Conservation (phyloP, 2,329 filamentous ascomycete species). For the Colletotrichum neosansevieriae region DNA sequence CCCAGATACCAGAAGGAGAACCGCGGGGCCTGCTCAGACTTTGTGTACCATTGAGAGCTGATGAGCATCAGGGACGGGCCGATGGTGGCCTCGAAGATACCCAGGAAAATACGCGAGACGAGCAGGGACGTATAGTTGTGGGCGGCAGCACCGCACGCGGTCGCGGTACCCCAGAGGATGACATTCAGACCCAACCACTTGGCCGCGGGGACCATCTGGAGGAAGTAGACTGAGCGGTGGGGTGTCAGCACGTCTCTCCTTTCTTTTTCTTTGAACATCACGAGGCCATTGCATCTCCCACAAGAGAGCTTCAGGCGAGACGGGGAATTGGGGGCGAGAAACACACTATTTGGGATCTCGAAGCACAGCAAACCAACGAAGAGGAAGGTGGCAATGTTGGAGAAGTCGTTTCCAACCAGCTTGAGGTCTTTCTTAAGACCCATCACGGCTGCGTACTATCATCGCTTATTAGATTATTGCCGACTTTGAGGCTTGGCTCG, state of each 20-base stretch:
- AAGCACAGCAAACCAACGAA: slow-evolving; percentile 72
- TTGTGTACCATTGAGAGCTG: slow-evolving; percentile 70
- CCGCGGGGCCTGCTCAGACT: slow-evolving; percentile 67
- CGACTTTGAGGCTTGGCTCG: neutral
- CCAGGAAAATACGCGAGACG: slow-evolving; percentile 68
- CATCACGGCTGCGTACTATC: slow-evolving; percentile 75
- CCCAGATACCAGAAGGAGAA: slow-evolving; percentile 73
- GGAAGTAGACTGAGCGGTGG: slow-evolving; percentile 62
- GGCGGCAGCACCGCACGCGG: slow-evolving; percentile 65
- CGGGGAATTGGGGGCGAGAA: slow-evolving; percentile 31
- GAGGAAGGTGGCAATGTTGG: slow-evolving; percentile 71
- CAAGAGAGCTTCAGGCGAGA: slow-evolving; percentile 32
- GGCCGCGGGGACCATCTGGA: slow-evolving; percentile 70
- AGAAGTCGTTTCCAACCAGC: slow-evolving; percentile 71
- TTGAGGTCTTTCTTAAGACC: slow-evolving; percentile 67
- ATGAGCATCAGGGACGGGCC: slow-evolving; percentile 71
- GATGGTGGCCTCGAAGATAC: slow-evolving; percentile 71
- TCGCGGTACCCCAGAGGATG: slow-evolving; percentile 68
- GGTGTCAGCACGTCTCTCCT: neutral
- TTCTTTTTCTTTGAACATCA: neutral
- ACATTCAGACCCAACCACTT: slow-evolving; percentile 73
- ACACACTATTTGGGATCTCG: slow-evolving; percentile 68
- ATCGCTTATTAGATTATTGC: slow-evolving; percentile 18
- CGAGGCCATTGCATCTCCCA: neutral
- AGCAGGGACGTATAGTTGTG: slow-evolving; percentile 66